Evolutionary conservation across 345 rosid genomes (phyloP), one percentile per base, ranked within the genome.

Genomic region (Salix koriyanagi): DNA sequence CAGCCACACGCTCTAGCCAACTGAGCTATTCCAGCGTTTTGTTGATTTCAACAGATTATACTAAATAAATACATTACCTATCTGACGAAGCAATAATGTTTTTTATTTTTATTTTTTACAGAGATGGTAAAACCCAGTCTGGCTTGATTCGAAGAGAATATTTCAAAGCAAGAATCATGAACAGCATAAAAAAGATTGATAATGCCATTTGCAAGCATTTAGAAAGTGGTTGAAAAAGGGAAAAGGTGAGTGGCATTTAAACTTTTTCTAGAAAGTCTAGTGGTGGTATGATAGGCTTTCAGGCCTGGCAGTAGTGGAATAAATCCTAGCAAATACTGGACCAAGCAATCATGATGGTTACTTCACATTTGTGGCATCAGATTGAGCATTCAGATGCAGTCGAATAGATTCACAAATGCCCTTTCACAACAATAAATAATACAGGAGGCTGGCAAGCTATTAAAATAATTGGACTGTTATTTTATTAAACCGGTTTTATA

Each of bases 1-100:
- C 88, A 88, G 91, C 94, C 91, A 89, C 91, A 90, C 92, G 91
- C 92, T 90, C 97, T 90, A 91, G 75, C 92, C 98, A 86, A 87
- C 96, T 91, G 94, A 92, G 92, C 92, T 90, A 91, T 82, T 86
- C 91, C 90, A 91, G 92, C 50, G 1, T 12, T 12, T 46, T 46
- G 18, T 2, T 4, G 0, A 0, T 0, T 16, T 41, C 13, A 0
- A 2, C 3, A 3, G 1, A 41, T 3, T 11, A 3, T 9, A 2
- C 11, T 0, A 0, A 10, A 0, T 41, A 41, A 41, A 0, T 10
- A 41, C 3, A 10, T 0, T 0, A 10, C 36, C 36, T 4, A 5
- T 0, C 37, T 0, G 37, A 5, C 42, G 2, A 23, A 36, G 12
- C 0, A 36, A 2, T 14, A 6, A 3, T 3, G 11, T 34, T 56